Evolutionary conservation across 257 asterid genomes (phyloP).

Genomic region (Linderniella brevidens): DNA sequence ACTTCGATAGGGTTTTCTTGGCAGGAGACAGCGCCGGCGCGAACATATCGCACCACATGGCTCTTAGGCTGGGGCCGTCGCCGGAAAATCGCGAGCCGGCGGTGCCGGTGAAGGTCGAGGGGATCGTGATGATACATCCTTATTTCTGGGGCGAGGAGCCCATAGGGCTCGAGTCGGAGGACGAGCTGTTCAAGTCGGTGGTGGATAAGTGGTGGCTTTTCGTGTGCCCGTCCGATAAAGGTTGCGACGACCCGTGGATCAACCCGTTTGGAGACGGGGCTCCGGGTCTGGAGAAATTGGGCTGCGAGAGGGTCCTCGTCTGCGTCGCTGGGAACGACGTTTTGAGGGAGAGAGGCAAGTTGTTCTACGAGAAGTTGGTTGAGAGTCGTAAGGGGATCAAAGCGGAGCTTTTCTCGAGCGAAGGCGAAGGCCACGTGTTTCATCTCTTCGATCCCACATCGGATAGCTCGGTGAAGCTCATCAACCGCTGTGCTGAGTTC

Average conservation of each 20-base stretch:
- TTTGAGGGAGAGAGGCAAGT: slow-evolving; percentile 17
- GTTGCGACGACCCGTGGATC: slow-evolving; percentile 14
- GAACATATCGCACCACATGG: slow-evolving; percentile 26
- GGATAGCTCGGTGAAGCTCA: no score
- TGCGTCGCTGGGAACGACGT: slow-evolving; percentile 16
- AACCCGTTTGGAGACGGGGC: slow-evolving; percentile 14
- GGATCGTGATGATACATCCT: slow-evolving; percentile 16
- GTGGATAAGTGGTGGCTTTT: slow-evolving; percentile 9
- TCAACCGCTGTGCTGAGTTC: no score
- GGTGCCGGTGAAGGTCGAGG: slow-evolving; percentile 14
- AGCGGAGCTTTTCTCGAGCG: no score
- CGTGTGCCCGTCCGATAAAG: slow-evolving; percentile 12
- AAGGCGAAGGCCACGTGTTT: no score
- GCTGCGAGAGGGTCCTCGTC: slow-evolving; percentile 10
- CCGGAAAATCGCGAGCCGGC: no score
- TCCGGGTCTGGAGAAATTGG: slow-evolving; percentile 10
- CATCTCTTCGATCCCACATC: no score
- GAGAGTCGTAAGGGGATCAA: no score
- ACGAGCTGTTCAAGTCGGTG: slow-evolving; percentile 4
- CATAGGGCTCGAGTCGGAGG: slow-evolving; percentile 8
- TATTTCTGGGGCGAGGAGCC: slow-evolving; percentile 14
- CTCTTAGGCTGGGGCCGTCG: slow-evolving; percentile 13
- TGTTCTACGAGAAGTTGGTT: neutral
- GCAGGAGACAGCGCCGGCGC: slow-evolving; percentile 29
- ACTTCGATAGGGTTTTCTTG: slow-evolving; percentile 17